Evolutionary conservation across 1,284 basidiomycete species (phyloP), one percentile per base, ranked within the genome.

Genomic region (Trichosporon faecale): DNA sequence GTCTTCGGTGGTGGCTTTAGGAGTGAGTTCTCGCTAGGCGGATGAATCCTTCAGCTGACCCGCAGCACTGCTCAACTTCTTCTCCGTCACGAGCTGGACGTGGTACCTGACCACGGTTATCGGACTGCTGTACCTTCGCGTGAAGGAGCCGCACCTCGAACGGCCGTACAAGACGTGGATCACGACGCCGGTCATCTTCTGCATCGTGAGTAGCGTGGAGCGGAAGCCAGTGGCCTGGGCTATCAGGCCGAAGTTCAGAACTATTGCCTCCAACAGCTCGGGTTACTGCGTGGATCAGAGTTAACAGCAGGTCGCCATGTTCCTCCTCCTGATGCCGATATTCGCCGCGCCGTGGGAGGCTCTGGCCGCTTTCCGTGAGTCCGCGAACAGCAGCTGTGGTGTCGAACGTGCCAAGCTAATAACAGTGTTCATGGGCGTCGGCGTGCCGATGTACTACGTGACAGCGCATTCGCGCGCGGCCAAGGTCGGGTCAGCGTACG

Each of bases 81-180:
- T 83, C 74, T 79, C 77, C 0, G 79, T 83, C 6, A 77, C 77
- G 0, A 76, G 89, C 5, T 97, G 95, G 95, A 89, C 90, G 0
- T 95, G 95, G 84, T 95, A 94, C 82, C 92, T 96, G 77, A 83
- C 94, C 14, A 96, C 94, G 16, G 94, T 98, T 1, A 85, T 95
- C 8, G 95, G 95, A 0, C 84, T 98, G 21, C 87, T 99, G 0
- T 90, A 97, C 64, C 83, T 99, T 57, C 88, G 96, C 37, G 85
- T 97, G 23, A 94, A 95, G 77, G 96, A 99, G 82, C 96, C 96
- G 0, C 88, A 90, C 74, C 85, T 98, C 9, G 90, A 94, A 76
- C 87, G 94, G 73, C 95, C 95, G 0, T 98, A 98, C 81, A 91
- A 89, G 78, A 92, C 94, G 0, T 98, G 90, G 90, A 90, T 98